Evolutionary conservation across 257 asterid species (phyloP), one percentile per base, ranked within the genome.

Genomic region (Craterostigma plantagineum): DNA sequence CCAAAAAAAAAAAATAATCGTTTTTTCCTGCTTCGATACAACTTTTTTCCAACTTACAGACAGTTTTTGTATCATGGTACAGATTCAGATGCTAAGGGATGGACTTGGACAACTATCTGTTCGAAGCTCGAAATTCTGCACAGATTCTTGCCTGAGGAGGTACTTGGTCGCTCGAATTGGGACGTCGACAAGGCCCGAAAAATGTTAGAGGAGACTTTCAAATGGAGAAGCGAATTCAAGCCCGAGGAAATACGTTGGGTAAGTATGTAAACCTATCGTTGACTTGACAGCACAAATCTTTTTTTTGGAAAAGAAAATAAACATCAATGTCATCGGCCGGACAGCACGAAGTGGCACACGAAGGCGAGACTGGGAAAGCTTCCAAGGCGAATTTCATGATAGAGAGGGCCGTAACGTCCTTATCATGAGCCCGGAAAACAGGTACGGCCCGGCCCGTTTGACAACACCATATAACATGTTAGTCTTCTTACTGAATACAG

Each of bases 191-290:
- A 81, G 57, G 91, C 94, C 36, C 65, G 71, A 16, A 86, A 67
- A 48, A 75, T 86, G 94, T 43, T 86, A 58, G 70, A 64, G 62
- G 87, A 66, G 45, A 66, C 92, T 37, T 61, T 86, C 23, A 63
- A 69, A 52, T 85, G 96, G 96, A 68, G 96, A 44, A 54, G 68
- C 15, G 57, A 68, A 42, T 85, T 50, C 54, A 85, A 71, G 47
- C 94, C 94, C 8, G 96, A 85, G 63, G 94, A 85, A 58, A 81
- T 69, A 49, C 81, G 83, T 40, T 85, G 94, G 96, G 96, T 81
- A 62, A 67, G 71, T 58, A 42, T n/a, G 7, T 9, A 42, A 10
- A 16, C 1, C 8, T n/a, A n/a, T n/a, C n/a, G n/a, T n/a, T n/a
- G n/a, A n/a, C n/a, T n/a, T n/a, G n/a, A 16, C 15, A 13, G 5